Evolutionary conservation across 176 grass and related monocot species (phyloP).

Genomic region (Dendrocalamus sinicus): DNA sequence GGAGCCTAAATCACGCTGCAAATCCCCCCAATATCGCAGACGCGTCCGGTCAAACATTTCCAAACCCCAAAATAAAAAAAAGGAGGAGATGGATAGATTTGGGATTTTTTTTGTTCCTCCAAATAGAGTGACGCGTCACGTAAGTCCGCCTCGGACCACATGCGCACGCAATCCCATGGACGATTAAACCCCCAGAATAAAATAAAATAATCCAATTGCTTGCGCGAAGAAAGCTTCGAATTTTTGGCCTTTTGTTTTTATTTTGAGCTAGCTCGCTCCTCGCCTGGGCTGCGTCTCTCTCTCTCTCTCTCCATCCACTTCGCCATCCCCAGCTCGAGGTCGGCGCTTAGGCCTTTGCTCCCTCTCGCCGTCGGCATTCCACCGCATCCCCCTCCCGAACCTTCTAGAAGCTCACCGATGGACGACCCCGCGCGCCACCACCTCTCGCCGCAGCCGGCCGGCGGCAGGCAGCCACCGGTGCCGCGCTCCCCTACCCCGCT

Average conservation of each 20-base stretch:
- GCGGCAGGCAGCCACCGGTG: conserved; percentile 40
- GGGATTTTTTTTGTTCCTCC: not conserved
- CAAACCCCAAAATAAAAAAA: not conserved
- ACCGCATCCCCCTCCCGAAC: not conserved
- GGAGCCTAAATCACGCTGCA: not conserved
- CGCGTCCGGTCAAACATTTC: not conserved
- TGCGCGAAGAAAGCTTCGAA: not conserved
- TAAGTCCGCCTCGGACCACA: conserved; percentile 46
- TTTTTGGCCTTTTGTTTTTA: not conserved
- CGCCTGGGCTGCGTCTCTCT: conserved; percentile 31
- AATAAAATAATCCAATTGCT: not conserved
- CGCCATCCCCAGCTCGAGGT: conserved; percentile 21
- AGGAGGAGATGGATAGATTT: not conserved
- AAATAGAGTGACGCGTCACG: conserved; percentile 42
- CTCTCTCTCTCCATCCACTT: conserved; percentile 8
- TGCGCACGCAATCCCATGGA: conserved; percentile 51
- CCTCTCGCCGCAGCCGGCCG: conserved; percentile 25
- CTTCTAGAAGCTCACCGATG: conserved; percentile 12
- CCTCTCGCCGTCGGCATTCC: conserved; percentile 50
- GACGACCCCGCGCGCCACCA: conserved; percentile 45
- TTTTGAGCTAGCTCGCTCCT: conserved; percentile 27
- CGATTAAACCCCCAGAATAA: not conserved
- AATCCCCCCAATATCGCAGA: not conserved
- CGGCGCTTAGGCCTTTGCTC: conserved; percentile 14
- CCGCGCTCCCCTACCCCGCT: conserved; percentile 58